Percentiles rank a stretch among this genome's conserved stretches.
phyloP scores from a whole-genome alignment of 2,329 filamentous ascomycete species.

The Venturia nashicola region DNA sequence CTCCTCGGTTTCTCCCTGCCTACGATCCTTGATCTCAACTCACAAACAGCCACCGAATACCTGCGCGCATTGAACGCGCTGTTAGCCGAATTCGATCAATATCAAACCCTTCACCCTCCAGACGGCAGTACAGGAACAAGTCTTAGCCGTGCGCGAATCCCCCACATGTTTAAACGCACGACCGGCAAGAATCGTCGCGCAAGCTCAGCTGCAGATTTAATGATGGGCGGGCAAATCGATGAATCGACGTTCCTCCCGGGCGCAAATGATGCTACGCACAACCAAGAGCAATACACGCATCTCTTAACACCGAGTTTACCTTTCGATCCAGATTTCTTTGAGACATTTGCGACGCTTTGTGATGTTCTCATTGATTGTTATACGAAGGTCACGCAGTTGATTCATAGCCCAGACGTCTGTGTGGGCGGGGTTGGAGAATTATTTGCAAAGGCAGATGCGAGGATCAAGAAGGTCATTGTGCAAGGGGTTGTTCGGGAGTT shows the following conservation, averaged over 20 bases:
- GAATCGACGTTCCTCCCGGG: constrained; percentile 14
- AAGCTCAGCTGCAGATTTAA: constrained; percentile 43
- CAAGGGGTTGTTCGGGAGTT: constrained; percentile 83
- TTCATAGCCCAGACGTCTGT: constrained; percentile 65
- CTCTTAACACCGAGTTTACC: constrained; percentile 84
- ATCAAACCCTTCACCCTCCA: constrained; percentile 74
- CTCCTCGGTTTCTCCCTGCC: constrained; percentile 86
- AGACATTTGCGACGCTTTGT: constrained; percentile 90
- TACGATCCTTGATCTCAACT: constrained; percentile 77
- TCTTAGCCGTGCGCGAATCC: constrained; percentile 63
- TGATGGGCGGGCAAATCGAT: not conserved
- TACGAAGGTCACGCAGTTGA: constrained; percentile 59
- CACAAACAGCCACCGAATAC: constrained; percentile 69
- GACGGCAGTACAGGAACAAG: constrained; percentile 59
- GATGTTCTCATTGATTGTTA: constrained; percentile 94
- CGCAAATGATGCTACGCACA: constrained; percentile 17
- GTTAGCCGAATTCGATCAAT: constrained; percentile 83
- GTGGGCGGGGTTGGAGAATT: constrained; percentile 54
- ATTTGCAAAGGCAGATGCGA: constrained; percentile 80
- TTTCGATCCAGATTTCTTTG: constrained; percentile 94
- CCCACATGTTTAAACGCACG: constrained; percentile 38
- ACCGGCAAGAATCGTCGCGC: constrained; percentile 34
- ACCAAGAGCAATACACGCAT: constrained; percentile 9
- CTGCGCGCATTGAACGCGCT: constrained; percentile 76
- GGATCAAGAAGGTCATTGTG: constrained; percentile 78